Evolutionary conservation across 768 basidiomycete genomes (phyloP).

Genomic region (Pisolithus microcarpus): DNA sequence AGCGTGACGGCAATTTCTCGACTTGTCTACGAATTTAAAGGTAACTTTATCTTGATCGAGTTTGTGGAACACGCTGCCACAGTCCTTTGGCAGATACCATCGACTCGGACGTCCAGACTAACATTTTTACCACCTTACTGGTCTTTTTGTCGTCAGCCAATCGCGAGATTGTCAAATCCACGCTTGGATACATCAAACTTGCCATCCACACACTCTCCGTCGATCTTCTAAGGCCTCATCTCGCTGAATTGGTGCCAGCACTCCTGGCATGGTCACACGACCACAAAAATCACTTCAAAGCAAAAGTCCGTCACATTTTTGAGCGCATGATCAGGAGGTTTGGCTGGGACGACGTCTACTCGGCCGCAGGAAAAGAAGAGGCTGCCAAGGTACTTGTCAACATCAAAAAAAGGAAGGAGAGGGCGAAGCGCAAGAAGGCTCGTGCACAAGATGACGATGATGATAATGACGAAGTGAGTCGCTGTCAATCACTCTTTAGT

Average conservation of each 20-base stretch:
- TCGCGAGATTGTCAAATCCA: constrained; percentile 96
- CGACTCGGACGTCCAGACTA: constrained; percentile 63
- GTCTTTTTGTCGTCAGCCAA: constrained; percentile 92
- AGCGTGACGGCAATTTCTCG: constrained; percentile 92
- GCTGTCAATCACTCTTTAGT: neutral
- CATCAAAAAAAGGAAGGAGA: constrained; percentile 92
- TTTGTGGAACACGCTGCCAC: neutral
- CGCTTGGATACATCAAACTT: constrained; percentile 91
- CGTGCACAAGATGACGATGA: constrained; percentile 52
- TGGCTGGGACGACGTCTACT: constrained; percentile 77
- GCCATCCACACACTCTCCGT: constrained; percentile 77
- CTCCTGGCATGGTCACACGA: constrained; percentile 92
- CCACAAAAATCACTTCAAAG: constrained; percentile 98
- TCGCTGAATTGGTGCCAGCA: constrained; percentile 72
- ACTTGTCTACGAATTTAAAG: constrained; percentile 92
- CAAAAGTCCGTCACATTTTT: constrained; percentile 93
- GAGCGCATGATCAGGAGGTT: constrained; percentile 92
- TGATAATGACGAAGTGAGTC: constrained; percentile 39
- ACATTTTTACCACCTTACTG: constrained; percentile 78
- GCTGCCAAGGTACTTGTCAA: constrained; percentile 84
- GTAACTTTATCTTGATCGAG: constrained; percentile 31
- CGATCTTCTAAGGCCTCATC: constrained; percentile 67
- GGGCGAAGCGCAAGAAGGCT: constrained; percentile 84
- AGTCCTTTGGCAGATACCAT: constrained; percentile 48
- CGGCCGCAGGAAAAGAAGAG: constrained; percentile 68